Conservation (phyloP, 768 basidiomycete species). For the Xerocomellus amylosporus region DNA sequence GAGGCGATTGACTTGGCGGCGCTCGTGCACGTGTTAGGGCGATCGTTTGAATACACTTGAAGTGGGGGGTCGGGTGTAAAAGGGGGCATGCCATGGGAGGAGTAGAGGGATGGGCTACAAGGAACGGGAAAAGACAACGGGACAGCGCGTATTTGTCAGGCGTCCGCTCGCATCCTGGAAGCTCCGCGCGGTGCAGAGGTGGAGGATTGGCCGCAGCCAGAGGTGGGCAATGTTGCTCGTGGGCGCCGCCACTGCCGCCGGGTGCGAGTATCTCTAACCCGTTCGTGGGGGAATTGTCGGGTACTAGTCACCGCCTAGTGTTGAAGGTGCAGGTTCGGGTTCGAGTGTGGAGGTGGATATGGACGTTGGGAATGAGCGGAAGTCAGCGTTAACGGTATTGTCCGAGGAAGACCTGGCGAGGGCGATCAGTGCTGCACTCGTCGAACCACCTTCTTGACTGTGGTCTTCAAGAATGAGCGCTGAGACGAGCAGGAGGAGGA, state of each 20-base stretch:
- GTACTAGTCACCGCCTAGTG: not conserved
- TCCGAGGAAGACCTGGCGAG: slow-evolving; percentile 21
- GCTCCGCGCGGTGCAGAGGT: slow-evolving; percentile 15
- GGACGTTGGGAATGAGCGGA: not conserved
- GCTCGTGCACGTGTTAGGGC: too few species aligned
- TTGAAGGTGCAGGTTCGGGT: not conserved
- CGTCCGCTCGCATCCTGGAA: slow-evolving; percentile 23
- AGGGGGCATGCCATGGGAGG: too few species aligned
- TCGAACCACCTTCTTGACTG: not conserved
- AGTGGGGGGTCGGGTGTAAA: too few species aligned
- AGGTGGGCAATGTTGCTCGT: slow-evolving; percentile 31
- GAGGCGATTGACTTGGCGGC: too few species aligned
- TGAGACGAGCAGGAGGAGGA: too few species aligned
- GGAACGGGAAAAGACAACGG: not conserved
- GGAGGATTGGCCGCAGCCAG: slow-evolving; percentile 31
- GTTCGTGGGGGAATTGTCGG: not conserved
- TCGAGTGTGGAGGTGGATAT: not conserved
- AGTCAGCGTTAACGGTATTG: slow-evolving; percentile 5
- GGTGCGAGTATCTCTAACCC: not conserved
- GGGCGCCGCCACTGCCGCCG: slow-evolving; percentile 16
- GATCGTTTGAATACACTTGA: too few species aligned
- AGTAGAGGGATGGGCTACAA: too few species aligned
- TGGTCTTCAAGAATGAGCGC: too few species aligned
- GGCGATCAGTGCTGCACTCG: slow-evolving; percentile 25
- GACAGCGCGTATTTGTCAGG: slow-evolving; percentile 27